Evolutionary conservation across 2,329 filamentous ascomycete genomes (phyloP).

Genomic region (Fusarium anthophilum): DNA sequence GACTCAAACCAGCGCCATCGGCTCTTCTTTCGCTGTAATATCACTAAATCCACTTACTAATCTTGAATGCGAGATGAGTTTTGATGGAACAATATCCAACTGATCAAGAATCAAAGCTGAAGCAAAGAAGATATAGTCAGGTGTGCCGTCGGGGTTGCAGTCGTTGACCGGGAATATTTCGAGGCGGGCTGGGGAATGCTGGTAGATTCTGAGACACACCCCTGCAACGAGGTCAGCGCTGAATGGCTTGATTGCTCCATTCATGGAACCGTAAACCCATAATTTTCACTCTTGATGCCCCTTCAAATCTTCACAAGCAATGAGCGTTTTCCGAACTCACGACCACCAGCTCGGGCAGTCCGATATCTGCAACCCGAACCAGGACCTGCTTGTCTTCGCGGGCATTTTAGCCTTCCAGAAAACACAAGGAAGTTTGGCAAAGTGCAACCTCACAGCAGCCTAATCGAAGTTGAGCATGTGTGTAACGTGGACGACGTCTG

Average conservation of each 20-base stretch:
- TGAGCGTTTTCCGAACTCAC: slow-evolving; percentile 16
- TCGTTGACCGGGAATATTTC: slow-evolving; percentile 22
- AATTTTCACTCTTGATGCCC: slow-evolving; percentile 23
- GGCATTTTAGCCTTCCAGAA: slow-evolving; percentile 37
- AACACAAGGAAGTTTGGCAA: background rate
- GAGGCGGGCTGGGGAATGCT: slow-evolving; percentile 43
- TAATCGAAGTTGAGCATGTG: slow-evolving; percentile 29
- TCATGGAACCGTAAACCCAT: slow-evolving; percentile 22
- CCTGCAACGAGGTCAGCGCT: slow-evolving; percentile 20
- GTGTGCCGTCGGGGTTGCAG: slow-evolving; percentile 41
- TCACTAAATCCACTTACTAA: slow-evolving; percentile 39
- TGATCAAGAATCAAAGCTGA: slow-evolving; percentile 20
- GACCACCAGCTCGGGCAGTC: slow-evolving; percentile 20
- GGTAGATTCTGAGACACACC: slow-evolving; percentile 41
- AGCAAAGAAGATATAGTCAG: slow-evolving; percentile 23
- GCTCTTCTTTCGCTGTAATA: slow-evolving; percentile 42
- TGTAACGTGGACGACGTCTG: slow-evolving; percentile 27
- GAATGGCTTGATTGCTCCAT: slow-evolving; percentile 23
- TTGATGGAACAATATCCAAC: slow-evolving; percentile 25
- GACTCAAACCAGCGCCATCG: slow-evolving; percentile 35
- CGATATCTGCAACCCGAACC: slow-evolving; percentile 23
- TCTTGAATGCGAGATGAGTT: slow-evolving; percentile 42
- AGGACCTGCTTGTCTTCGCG: slow-evolving; percentile 16
- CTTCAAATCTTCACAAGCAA: slow-evolving; percentile 39
- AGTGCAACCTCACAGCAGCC: slow-evolving; percentile 20